Evolutionary conservation across 345 rosid genomes (phyloP).

Genomic region (Diplotaxis tenuifolia): DNA sequence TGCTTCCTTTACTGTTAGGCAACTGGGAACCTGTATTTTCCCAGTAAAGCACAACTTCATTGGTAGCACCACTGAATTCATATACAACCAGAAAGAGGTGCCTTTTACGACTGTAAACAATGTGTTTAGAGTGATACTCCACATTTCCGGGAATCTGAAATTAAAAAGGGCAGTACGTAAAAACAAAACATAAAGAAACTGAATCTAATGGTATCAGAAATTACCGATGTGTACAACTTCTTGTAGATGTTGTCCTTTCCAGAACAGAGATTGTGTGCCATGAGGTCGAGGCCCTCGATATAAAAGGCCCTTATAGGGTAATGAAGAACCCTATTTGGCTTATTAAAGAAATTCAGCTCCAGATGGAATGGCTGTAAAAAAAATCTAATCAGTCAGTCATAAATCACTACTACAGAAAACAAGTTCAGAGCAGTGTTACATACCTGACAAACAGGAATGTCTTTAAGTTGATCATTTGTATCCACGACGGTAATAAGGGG

Average conservation of each 20-base stretch:
- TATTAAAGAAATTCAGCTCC: constrained; percentile 96
- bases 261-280: constrained; percentile 87
- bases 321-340: constrained; percentile 89
- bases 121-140: constrained; percentile 62
- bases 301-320: constrained; percentile 92
- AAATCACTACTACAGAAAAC: constrained; percentile 19
- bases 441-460: constrained; percentile 89
- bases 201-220: constrained; percentile 13
- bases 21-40: too few relatives aligned
- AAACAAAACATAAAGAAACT: neutral
- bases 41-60: too few relatives aligned
- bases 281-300: constrained; percentile 74
- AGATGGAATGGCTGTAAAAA: constrained; percentile 85
- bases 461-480: constrained; percentile 68
- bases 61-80: constrained; percentile 78
- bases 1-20: too few relatives aligned
- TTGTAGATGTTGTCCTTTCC: constrained; percentile 74
- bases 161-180: constrained; percentile 17
- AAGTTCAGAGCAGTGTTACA: constrained; percentile 15
- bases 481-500: constrained; percentile 77
- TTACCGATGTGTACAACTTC: constrained; percentile 86
- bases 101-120: constrained; percentile 68
- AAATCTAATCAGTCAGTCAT: constrained; percentile 38
- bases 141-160: constrained; percentile 82
- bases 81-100: constrained; percentile 77